These are phyloP conservation scores for Aureobasidium pullulans DNA, from an alignment of 2,329 filamentous ascomycete genomes.

Conservation along the genomic window DNA sequence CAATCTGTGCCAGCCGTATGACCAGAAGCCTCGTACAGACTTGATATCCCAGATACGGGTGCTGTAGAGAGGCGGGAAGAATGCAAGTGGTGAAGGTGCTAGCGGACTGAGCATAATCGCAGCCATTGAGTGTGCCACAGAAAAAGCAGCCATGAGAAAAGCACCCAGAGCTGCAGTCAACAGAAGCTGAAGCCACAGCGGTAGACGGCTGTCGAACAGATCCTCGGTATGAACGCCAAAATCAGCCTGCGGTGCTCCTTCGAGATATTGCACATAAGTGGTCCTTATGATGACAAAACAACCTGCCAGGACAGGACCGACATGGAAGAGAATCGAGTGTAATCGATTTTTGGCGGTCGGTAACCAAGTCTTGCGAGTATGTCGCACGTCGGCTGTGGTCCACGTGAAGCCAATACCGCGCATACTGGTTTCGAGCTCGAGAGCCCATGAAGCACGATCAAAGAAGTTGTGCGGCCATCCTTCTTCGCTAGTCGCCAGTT, in stretches of 20 bases:
- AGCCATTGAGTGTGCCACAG: slow-evolving; percentile 34
- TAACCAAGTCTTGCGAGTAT: slow-evolving; percentile 38
- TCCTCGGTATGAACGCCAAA: slow-evolving; percentile 13
- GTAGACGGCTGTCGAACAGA: slow-evolving; percentile 29
- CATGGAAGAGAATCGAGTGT: slow-evolving; percentile 35
- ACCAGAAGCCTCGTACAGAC: slow-evolving; percentile 36
- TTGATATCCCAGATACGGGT: slow-evolving; percentile 35
- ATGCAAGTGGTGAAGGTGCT: slow-evolving; percentile 34
- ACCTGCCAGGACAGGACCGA: slow-evolving; percentile 29
- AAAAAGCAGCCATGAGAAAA: slow-evolving; percentile 39
- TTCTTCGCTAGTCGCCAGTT: slow-evolving; percentile 33
- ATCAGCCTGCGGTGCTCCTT: neutral
- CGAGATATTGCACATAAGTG: slow-evolving; percentile 27
- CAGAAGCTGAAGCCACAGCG: slow-evolving; percentile 27
- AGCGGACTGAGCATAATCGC: slow-evolving; percentile 34
- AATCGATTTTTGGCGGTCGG: slow-evolving; percentile 33
- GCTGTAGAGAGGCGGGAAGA: slow-evolving; percentile 40
- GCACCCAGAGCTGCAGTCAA: slow-evolving; percentile 35
- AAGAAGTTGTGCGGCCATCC: slow-evolving; percentile 32
- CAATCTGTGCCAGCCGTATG: slow-evolving; percentile 39
- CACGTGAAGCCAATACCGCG: slow-evolving; percentile 39
- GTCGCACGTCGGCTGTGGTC: slow-evolving; percentile 39
- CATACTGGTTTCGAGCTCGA: slow-evolving; percentile 39
- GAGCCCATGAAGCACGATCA: slow-evolving; percentile 37
- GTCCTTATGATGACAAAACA: slow-evolving; percentile 30